Evolutionary conservation across 2,329 filamentous ascomycete genomes (phyloP), one percentile per base, ranked within the genome.

Genomic region (Talaromyces sp.): DNA sequence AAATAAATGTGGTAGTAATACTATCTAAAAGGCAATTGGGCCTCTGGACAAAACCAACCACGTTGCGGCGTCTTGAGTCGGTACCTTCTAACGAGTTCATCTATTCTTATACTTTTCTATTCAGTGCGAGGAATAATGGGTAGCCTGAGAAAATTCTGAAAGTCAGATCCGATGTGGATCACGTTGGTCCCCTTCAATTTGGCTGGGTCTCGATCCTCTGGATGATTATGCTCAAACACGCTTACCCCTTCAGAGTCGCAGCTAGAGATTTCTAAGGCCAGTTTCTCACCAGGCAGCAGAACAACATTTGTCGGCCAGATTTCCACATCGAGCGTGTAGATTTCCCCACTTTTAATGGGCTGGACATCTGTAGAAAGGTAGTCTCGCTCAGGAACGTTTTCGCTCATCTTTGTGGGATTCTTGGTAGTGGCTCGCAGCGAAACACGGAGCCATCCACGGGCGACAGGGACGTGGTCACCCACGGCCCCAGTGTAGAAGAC

Each of bases 261-360:
- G 33, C 41, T 50, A 9, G 41, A 39, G 11, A 62, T 22, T 19
- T 57, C 39, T 2, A 58, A 22, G 17, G 49, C 5, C 3, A 61
- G 43, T 17, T 22, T 15, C 11, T 22, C 41, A 2, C 60, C 60
- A 2, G 27, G n/a, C 19, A 50, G 65, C 3, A 73, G 19, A 7
- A 73, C 71, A 19, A 73, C 72, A 60, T 72, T 73, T 6, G 71
- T 73, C 3, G 72, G 72, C 72, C 72, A 73, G 4, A 73, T 65
- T 60, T 73, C 72, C 11, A 84, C 76, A 67, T 83, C 81, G 1
- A 83, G 78, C 0, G 74, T 71, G 66, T 84, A 84, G 0, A 83
- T 76, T 41, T 81, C 79, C 2, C 80, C 80, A 0, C 78, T 75
- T 33, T 79, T 74, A 11, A 84, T 80, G 6, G 80, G 77, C 33